phyloP scores from a whole-genome alignment of 306 rosid species.

The Glycine soja region DNA sequence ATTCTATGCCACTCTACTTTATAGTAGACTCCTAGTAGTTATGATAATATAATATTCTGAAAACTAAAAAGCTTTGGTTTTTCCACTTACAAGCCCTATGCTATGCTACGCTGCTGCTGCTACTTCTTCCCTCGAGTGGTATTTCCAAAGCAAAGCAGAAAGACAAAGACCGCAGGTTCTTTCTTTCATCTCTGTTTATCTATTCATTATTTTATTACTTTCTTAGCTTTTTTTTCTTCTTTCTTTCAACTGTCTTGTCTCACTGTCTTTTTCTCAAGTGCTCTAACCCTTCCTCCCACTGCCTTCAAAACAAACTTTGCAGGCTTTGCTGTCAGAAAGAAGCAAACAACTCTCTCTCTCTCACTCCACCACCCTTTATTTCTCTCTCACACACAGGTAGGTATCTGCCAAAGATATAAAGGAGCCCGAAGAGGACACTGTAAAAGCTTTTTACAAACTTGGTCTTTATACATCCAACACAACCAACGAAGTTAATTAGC shows the following conservation, averaged over 20 bases:
- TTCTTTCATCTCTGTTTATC: slow-evolving; percentile 41
- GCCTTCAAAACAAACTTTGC: slow-evolving; percentile 76
- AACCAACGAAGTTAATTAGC: slow-evolving; percentile 39
- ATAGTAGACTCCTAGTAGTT: slow-evolving; percentile 12
- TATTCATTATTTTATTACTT: slow-evolving; percentile 30
- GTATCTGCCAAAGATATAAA: slow-evolving; percentile 65
- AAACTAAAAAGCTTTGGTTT: neutral
- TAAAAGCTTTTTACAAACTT: slow-evolving; percentile 52
- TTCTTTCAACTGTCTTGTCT: slow-evolving; percentile 90
- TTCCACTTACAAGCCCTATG: slow-evolving; percentile 26
- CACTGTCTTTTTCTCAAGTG: slow-evolving; percentile 85
- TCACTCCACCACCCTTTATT: neutral
- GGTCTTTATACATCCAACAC: slow-evolving; percentile 54
- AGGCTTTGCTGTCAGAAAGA: slow-evolving; percentile 74
- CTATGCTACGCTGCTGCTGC: slow-evolving; percentile 13
- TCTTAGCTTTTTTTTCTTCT: neutral
- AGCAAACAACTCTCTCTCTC: neutral
- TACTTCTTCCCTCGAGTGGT: slow-evolving; percentile 45
- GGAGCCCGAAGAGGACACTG: slow-evolving; percentile 53
- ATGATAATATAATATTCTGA: neutral
- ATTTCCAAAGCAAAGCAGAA: slow-evolving; percentile 68
- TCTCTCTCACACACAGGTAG: neutral
- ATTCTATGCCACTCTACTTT: neutral
- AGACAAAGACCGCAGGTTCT: slow-evolving; percentile 64
- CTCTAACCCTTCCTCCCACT: slow-evolving; percentile 62